A percentile compares a stretch with the other conserved stretches of the same genome.
These are phyloP conservation scores for Clavaria fumosa DNA, from an alignment of 768 basidiomycete genomes.

Conservation along the genomic window DNA sequence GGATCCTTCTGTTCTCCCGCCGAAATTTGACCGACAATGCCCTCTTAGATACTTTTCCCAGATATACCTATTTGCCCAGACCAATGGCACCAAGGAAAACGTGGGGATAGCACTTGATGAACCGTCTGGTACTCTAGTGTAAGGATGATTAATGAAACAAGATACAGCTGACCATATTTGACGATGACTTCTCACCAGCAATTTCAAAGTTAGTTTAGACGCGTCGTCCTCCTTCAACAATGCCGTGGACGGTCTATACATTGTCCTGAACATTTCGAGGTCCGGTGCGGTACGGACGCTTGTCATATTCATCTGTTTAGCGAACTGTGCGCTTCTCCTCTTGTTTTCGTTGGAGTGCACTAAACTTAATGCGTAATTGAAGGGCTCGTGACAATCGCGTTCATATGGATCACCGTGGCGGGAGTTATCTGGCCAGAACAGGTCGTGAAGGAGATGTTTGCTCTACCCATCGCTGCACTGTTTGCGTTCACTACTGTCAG, in stretches of 20 bases:
- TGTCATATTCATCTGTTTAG: not conserved
- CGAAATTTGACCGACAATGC: not conserved
- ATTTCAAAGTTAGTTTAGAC: not conserved
- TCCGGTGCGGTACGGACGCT: not conserved
- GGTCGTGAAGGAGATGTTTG: constrained; percentile 11
- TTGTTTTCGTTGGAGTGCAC: not conserved
- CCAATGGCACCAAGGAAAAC: not conserved
- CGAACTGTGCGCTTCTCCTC: not conserved
- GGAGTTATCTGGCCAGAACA: not conserved
- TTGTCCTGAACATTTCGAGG: not conserved
- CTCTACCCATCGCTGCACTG: constrained; percentile 12
- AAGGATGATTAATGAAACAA: not conserved
- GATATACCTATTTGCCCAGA: not conserved
- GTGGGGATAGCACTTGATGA: not conserved
- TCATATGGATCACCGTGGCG: not conserved
- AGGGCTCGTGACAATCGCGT: not conserved
- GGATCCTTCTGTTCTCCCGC: not conserved
- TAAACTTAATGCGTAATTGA: not conserved
- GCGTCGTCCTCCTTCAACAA: not conserved
- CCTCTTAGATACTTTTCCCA: not conserved
- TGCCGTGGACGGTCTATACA: not conserved
- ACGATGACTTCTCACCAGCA: not conserved
- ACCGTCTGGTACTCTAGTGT: not conserved
- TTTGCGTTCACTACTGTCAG: constrained; percentile 12
- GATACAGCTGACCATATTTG: no score